phyloP scores from a whole-genome alignment of 169 alveolate species.

The Plasmodium relictum region DNA sequence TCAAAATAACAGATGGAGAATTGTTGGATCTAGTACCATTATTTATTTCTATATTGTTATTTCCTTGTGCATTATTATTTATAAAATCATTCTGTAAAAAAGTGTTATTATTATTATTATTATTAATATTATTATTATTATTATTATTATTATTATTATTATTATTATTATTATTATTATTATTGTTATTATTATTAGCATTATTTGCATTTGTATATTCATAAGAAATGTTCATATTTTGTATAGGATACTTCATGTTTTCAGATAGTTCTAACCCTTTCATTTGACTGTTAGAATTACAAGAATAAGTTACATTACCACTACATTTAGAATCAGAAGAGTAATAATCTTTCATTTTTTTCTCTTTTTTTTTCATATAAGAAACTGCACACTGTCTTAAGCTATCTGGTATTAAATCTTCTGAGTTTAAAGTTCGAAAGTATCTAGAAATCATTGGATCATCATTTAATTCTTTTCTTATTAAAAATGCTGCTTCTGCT shows the following conservation, averaged over 20 bases:
- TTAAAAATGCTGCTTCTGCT: conserved; percentile 79
- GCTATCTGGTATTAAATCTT: conserved; percentile 73
- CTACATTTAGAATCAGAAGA: conserved; percentile 30
- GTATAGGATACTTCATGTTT: neutral
- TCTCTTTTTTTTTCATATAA: conserved; percentile 23
- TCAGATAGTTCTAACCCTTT: conserved; percentile 9
- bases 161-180: neutral
- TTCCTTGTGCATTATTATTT: no score
- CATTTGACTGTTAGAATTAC: conserved; percentile 18
- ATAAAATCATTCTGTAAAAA: no score
- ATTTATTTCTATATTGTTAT: no score
- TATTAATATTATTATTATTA: neutral
- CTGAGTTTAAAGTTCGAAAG: conserved; percentile 63
- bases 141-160: no score
- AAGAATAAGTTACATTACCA: conserved; percentile 24
- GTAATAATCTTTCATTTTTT: conserved; percentile 13
- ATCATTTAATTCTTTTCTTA: conserved; percentile 74
- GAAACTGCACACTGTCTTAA: conserved; percentile 50
- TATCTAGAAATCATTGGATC: conserved; percentile 77
- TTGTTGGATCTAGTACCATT: no score
- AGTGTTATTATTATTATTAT: neutral
- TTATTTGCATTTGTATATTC: neutral
- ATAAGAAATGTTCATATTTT: neutral
- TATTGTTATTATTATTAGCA: neutral
- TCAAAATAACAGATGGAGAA: no score